These are phyloP conservation scores for Chytridiales sp. DNA, from an alignment of 371 early-diverging fungal species.

Conservation along the genomic window DNA sequence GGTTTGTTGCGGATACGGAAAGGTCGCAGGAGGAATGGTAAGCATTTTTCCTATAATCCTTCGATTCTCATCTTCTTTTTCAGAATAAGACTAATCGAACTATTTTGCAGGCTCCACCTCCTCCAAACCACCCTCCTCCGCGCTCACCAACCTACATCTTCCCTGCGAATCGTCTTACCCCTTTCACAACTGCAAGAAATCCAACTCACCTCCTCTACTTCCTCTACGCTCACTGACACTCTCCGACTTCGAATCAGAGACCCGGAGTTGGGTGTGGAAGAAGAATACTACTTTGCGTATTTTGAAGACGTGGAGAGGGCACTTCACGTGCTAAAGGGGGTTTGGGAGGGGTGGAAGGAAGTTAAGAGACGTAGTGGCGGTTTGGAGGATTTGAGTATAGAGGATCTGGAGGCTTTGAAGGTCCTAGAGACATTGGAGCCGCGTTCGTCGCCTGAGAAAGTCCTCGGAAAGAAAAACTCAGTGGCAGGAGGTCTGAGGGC, in stretches of 20 bases:
- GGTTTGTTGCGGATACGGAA: conserved; percentile 52
- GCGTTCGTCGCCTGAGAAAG: too few species aligned
- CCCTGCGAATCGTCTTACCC: conserved; percentile 52
- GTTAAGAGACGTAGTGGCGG: not conserved
- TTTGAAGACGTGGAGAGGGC: conserved; percentile 36
- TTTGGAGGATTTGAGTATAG: conserved; percentile 7
- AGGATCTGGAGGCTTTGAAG: conserved; percentile 10
- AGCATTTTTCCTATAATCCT: not conserved
- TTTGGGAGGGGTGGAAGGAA: conserved; percentile 3
- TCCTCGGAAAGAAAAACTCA: too few species aligned
- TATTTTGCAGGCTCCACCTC: conserved; percentile 44
- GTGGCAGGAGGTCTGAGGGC: too few species aligned
- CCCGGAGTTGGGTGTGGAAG: conserved; percentile 59
- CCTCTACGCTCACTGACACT: conserved; percentile 60
- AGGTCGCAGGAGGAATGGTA: conserved; percentile 59
- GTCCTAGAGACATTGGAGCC: too few species aligned
- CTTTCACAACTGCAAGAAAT: conserved; percentile 58
- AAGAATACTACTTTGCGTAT: conserved; percentile 76
- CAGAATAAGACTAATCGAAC: conserved; percentile 2
- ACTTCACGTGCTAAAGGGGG: not conserved
- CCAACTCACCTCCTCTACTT: conserved; percentile 58
- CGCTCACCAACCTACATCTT: conserved; percentile 62
- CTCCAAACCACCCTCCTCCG: conserved; percentile 65
- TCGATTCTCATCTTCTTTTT: not conserved
- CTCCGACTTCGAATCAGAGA: conserved; percentile 56